phyloP scores from a whole-genome alignment of 2,329 filamentous ascomycete species.

The Hirsutella minnesotensis region DNA sequence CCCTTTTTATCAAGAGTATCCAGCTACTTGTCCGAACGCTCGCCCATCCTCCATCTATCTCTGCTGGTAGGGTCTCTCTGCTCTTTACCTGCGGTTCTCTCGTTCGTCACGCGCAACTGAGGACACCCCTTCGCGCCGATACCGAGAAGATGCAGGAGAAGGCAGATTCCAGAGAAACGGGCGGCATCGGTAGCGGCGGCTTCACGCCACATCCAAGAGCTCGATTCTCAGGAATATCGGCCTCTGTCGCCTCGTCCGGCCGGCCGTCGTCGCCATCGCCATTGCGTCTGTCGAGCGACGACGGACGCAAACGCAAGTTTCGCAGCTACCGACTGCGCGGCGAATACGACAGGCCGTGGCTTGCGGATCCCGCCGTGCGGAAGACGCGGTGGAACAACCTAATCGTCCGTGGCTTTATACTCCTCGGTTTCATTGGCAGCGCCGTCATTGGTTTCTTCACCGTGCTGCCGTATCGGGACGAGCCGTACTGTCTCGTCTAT shows the following conservation, averaged over 20 bases:
- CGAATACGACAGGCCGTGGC: slow-evolving; percentile 27
- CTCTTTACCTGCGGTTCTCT: too few relatives aligned
- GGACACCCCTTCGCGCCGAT: too few relatives aligned
- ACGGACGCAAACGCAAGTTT: slow-evolving; percentile 11
- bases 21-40: too few relatives aligned
- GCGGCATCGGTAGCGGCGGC: too few relatives aligned
- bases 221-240: background rate
- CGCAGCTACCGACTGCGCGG: slow-evolving; percentile 20
- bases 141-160: too few relatives aligned
- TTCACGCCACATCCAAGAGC: too few relatives aligned
- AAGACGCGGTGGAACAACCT: slow-evolving; percentile 23
- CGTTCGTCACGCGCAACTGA: too few relatives aligned
- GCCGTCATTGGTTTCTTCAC: slow-evolving; percentile 20
- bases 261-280: background rate
- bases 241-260: background rate
- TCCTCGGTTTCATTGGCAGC: slow-evolving; percentile 21
- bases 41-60: too few relatives aligned
- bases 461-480: slow-evolving; percentile 13
- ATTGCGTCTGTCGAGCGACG: slow-evolving; percentile 3
- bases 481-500: slow-evolving; percentile 35
- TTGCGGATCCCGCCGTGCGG: slow-evolving; percentile 18
- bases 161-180: too few relatives aligned
- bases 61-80: too few relatives aligned
- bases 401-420: slow-evolving; percentile 18
- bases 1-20: too few relatives aligned